Evolutionary conservation across 1,284 basidiomycete genomes (phyloP).

Genomic region (Meripilus lineatus): DNA sequence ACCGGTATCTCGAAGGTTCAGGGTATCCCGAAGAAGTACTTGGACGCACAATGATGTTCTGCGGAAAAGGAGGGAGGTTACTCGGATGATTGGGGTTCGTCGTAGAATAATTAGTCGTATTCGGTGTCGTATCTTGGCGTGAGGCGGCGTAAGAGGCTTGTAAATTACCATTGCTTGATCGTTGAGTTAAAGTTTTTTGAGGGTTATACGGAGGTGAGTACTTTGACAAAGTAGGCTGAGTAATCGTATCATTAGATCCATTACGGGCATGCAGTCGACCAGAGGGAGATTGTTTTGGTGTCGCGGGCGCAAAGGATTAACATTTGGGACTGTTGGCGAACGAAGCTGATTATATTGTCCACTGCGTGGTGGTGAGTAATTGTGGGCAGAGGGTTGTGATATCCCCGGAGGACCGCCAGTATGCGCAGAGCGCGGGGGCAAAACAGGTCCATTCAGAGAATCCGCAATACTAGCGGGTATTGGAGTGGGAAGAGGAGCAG

Average conservation of each 20-base stretch:
- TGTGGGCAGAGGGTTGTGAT: too few species aligned
- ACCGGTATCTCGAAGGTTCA: conserved; percentile 26
- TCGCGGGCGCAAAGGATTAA: conserved; percentile 9
- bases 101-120: background rate
- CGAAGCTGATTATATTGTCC: too few species aligned
- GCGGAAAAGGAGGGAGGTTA: too few species aligned
- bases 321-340: background rate
- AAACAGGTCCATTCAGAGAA: too few species aligned
- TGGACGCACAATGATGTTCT: conserved; percentile 15
- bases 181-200: conserved; percentile 20
- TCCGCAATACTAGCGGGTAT: background rate
- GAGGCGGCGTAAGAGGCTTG: conserved; percentile 15
- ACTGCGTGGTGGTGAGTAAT: too few species aligned
- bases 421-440: too few species aligned
- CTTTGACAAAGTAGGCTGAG: conserved; percentile 18
- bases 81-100: background rate
- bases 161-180: conserved; percentile 17
- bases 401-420: too few species aligned
- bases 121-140: conserved; percentile 23
- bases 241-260: conserved; percentile 27
- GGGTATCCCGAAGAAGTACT: conserved; percentile 25
- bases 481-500: conserved; percentile 4
- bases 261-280: conserved; percentile 24
- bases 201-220: conserved; percentile 19
- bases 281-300: conserved; percentile 25